These are phyloP conservation scores for Dispira parvispora DNA, from an alignment of 192 early-diverging fungal species.

Conservation along the genomic window DNA sequence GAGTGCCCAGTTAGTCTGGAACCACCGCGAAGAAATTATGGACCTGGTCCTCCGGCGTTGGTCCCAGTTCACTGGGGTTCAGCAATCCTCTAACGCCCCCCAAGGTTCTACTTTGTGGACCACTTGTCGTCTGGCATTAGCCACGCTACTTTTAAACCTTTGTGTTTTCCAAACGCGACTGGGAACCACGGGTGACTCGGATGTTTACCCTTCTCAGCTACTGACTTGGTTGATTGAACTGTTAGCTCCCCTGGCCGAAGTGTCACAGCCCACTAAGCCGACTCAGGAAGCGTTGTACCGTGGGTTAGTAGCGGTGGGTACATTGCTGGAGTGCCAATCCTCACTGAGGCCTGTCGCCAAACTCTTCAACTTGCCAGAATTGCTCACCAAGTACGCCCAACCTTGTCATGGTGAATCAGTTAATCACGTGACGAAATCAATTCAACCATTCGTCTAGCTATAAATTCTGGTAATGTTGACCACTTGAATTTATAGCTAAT, in stretches of 20 bases:
- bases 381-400: not conserved
- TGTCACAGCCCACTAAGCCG: not conserved
- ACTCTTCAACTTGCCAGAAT: not conserved
- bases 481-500: no score
- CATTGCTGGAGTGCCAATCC: slow-evolving; percentile 19
- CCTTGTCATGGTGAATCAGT: no score
- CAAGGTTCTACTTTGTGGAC: slow-evolving; percentile 25
- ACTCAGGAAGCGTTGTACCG: slow-evolving; percentile 45
- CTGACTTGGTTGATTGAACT: slow-evolving; percentile 31
- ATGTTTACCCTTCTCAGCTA: slow-evolving; percentile 4
- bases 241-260: not conserved
- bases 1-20: slow-evolving; percentile 25
- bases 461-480: no score
- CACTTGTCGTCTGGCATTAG: slow-evolving; percentile 22
- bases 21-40: slow-evolving; percentile 16
- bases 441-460: no score
- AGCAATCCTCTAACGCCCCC: not conserved
- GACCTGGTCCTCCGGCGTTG: slow-evolving; percentile 15
- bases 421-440: no score
- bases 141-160: slow-evolving; percentile 9
- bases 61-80: slow-evolving; percentile 12
- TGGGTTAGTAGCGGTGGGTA: slow-evolving; percentile 41
- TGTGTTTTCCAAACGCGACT: not conserved
- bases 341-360: slow-evolving; percentile 2
- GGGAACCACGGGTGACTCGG: not conserved